A percentile compares a stretch with the other conserved stretches of the same genome.
phyloP scores from a whole-genome alignment of 345 rosid species.

The Eucalyptus pumila region DNA sequence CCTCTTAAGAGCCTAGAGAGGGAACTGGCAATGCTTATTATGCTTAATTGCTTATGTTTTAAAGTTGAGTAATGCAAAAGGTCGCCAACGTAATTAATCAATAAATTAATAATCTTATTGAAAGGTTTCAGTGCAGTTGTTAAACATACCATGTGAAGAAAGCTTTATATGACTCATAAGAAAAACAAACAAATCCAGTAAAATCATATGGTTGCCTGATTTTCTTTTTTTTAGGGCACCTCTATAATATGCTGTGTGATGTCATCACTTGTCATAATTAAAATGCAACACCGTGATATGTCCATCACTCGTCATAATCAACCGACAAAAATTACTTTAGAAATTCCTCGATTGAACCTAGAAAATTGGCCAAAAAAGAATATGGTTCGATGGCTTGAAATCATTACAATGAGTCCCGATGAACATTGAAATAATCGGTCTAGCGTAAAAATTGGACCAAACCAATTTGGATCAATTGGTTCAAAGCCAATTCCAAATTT shows the following conservation, averaged over 20 bases:
- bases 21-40: neutral
- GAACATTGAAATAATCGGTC: rapidly evolving
- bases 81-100: too few species aligned
- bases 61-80: too few species aligned
- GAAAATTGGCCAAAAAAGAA: neutral
- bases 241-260: neutral
- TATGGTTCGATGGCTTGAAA: rapidly evolving
- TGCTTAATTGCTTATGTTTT: too few species aligned
- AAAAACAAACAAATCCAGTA: neutral
- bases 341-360: neutral
- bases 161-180: neutral
- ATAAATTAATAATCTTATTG: too few species aligned
- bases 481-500: neutral
- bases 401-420: neutral
- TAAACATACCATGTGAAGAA: too few species aligned
- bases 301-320: neutral
- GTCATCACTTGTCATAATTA: neutral
- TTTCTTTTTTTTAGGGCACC: neutral
- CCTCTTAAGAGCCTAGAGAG: neutral
- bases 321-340: neutral
- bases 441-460: rapidly evolving
- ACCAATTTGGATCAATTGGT: neutral
- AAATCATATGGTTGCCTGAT: neutral
- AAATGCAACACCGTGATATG: neutral
- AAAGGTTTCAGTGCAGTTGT: too few species aligned